Evolutionary conservation across 106 monocot genomes (phyloP), one percentile per base, ranked within the genome.

Genomic region (Dioscorea zingiberensis): DNA sequence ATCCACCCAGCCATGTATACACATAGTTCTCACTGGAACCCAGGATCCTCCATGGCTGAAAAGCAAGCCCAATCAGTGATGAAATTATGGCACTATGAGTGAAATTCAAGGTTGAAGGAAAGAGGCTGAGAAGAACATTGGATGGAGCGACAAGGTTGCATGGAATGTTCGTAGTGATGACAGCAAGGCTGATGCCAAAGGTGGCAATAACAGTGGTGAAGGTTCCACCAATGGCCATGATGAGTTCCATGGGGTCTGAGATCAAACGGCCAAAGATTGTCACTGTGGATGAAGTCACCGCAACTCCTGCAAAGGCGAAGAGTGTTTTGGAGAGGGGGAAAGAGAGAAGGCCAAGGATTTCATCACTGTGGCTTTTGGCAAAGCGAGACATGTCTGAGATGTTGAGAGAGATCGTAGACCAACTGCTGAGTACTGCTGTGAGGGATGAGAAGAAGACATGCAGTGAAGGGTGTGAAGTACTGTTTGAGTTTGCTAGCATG

Each of bases 41-140:
- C 15, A 75, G 27, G 13, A 87, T 61, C 59, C 76, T n/a, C 87
- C 87, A 87, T 4, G 87, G 87, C 73, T 80, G 83, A 63, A 83
- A 74, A n/a, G 53, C 69, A 5, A 77, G n/a, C 21, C 71, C 44
- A 14, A 77, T n/a, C 2, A 64, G 24, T 0, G 72, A 77, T 2
- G 79, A 83, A 15, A 77, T 11, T 4, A 79, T 25, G 3, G 73
- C 78, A 9, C 77, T 82, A 9, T 25, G 10, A 29, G 19, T 14
- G 77, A 87, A 87, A 65, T 47, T 65, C 63, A 87, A 87, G 16
- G 23, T 57, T 18, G 68, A 71, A 7, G 86, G 86, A 51, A 49
- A 19, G 47, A 83, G 44, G 54, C 65, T 71, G 48, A 80, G 69
- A 18, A 87, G 64, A 0, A 48, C 67, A 48, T 79, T 87, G 21